Evolutionary conservation across 1,284 basidiomycete species (phyloP).

Genomic region (Meripilus lineatus): DNA sequence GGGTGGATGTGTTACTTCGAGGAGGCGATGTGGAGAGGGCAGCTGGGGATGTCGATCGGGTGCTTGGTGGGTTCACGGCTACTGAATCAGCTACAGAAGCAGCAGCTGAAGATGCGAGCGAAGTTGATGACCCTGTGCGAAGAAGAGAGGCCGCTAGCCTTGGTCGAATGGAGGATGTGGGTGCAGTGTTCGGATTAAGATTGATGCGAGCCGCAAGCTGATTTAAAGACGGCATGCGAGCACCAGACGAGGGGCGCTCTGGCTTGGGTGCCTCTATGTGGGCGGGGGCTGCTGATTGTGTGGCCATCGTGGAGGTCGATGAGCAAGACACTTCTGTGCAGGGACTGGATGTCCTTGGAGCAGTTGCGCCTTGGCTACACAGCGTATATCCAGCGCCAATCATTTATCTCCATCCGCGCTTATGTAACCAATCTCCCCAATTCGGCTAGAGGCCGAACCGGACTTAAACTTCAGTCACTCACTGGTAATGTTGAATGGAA

Average conservation of each 20-base stretch:
- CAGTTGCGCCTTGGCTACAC: too few relatives aligned
- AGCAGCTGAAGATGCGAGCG: conserved; percentile 42
- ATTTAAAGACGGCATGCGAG: conserved; percentile 68
- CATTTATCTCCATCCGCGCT: too few relatives aligned
- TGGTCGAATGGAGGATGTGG: conserved; percentile 44
- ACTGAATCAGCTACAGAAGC: conserved; percentile 54
- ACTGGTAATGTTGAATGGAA: too few relatives aligned
- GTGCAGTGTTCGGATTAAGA: conserved; percentile 32
- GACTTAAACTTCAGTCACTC: too few relatives aligned
- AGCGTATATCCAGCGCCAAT: too few relatives aligned
- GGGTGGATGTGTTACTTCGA: conserved; percentile 31
- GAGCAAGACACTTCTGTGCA: conserved; percentile 9
- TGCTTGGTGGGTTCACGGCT: conserved; percentile 53
- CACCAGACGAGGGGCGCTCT: conserved; percentile 28
- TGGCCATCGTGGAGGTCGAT: conserved; percentile 24
- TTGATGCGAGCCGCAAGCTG: conserved; percentile 75
- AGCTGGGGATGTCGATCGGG: conserved; percentile 53
- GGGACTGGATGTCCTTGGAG: conserved; percentile 4
- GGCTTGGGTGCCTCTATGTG: conserved; percentile 34
- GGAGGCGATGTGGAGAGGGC: conserved; percentile 43
- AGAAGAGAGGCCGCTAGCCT: conserved; percentile 70
- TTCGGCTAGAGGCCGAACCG: too few relatives aligned
- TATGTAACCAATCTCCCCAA: too few relatives aligned
- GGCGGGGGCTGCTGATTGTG: conserved; percentile 19
- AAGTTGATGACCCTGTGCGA: conserved; percentile 58